Base-by-base conservation (phyloP, 345 rosid species). In the Raphanus sativus region DNA sequence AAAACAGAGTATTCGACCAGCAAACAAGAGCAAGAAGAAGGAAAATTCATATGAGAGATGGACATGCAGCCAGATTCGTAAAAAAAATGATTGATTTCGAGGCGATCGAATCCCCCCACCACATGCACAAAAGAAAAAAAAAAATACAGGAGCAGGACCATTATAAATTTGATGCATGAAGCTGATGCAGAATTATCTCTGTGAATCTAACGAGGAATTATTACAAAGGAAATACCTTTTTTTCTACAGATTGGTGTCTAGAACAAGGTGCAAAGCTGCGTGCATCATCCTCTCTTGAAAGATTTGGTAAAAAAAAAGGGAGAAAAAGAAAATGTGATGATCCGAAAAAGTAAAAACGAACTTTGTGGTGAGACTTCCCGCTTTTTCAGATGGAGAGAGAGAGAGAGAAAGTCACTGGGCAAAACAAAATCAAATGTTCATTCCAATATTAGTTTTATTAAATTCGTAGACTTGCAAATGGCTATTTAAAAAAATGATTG, bases 331-430 rank as follows among this genome's bases (percentile, higher is more conserved):
- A 80, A 74, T 64, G 79, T 74, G 75, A 80, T 74, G 82, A 80
- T 80, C 82, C 75, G 78, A 79, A 70, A 79, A 68, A 79, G 21
- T 61, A 33, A 79, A 58, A 80, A 80, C 75, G 63, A 80, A 69
- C 75, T 80, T 74, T 80, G 79, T 80, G 82, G 82, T 69, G 24
- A 54, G 79, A 64, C 75, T 79, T 75, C 36, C 82, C 82, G 79
- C 79, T 69, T 9, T 62, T 63, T 80, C 13, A 56, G 82, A 11
- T 40, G 5, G 48, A 3, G 63, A 21, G 21, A 21, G 21, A 21
- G 21, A 73, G 68, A 73, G 26, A 54, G 52, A 75, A 48, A 75
- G 55, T 8, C 62, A 73, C 29, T 73, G 30, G 77, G 40, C 17
- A 15, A 12, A 55, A 29, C n/a, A 32, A 30, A 58, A 24, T 25